Evolutionary conservation across 2,329 filamentous ascomycete genomes (phyloP).

Genomic region (Teratosphaeria gauchensis): DNA sequence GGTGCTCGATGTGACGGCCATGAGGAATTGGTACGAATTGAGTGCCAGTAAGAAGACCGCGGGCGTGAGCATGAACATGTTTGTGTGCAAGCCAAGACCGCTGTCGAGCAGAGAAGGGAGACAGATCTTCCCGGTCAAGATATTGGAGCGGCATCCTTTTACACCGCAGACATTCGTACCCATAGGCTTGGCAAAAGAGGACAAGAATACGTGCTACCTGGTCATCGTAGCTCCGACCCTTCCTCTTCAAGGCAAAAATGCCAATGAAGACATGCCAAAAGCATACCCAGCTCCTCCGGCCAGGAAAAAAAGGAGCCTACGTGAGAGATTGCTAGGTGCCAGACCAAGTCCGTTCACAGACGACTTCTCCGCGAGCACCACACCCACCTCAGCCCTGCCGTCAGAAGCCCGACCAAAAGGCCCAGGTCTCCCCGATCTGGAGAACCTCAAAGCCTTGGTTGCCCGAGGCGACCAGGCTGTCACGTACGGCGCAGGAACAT

Average conservation of each 20-base stretch:
- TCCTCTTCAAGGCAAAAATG: slow-evolving; percentile 21
- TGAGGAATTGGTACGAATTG: slow-evolving; percentile 60
- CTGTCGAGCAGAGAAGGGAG: slow-evolving; percentile 30
- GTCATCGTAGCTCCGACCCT: slow-evolving; percentile 81
- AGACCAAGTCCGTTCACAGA: slow-evolving; percentile 43
- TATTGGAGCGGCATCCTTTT: slow-evolving; percentile 86
- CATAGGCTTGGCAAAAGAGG: slow-evolving; percentile 46
- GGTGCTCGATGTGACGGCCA: slow-evolving; percentile 67
- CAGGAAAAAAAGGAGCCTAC: slow-evolving; percentile 17
- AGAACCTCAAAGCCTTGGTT: slow-evolving; percentile 63
- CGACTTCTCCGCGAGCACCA: slow-evolving; percentile 27
- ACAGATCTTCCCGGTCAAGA: slow-evolving; percentile 51
- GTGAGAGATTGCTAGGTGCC: slow-evolving; percentile 33
- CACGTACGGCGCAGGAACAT: slow-evolving; percentile 84
- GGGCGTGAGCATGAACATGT: slow-evolving; percentile 71
- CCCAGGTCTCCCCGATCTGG: slow-evolving; percentile 62
- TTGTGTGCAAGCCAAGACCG: slow-evolving; percentile 65
- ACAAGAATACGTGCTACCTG: slow-evolving; percentile 52
- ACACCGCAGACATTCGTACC: slow-evolving; percentile 92
- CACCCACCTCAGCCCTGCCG: slow-evolving; percentile 8
- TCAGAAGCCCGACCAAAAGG: slow-evolving; percentile 25
- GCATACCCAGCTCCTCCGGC: slow-evolving; percentile 34
- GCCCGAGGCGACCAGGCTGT: slow-evolving; percentile 72
- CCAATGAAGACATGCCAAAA: slow-evolving; percentile 16
- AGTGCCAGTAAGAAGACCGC: slow-evolving; percentile 50